A percentile compares a stretch with the other conserved stretches of the same genome.
Conservation (phyloP, 495 filamentous ascomycete species). For the Cudoniella acicularis region DNA sequence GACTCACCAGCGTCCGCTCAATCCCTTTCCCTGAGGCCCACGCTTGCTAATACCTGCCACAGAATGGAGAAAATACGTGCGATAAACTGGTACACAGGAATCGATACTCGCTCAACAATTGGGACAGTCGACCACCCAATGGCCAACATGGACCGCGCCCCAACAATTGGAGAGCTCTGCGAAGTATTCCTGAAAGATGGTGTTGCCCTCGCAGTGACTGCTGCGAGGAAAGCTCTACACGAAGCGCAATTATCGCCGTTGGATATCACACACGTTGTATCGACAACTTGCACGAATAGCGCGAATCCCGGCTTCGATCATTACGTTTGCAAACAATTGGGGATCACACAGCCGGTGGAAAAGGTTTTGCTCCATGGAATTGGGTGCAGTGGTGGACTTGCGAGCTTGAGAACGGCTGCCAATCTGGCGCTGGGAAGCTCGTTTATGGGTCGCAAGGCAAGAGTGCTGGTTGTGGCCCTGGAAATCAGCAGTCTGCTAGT, state of each 20-base stretch:
- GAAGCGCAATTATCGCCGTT: slow-evolving; percentile 44
- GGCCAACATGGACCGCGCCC: slow-evolving; percentile 49
- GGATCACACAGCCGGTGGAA: slow-evolving; percentile 45
- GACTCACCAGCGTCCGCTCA: slow-evolving; percentile 44
- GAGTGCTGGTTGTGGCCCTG: slow-evolving; percentile 56
- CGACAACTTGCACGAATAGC: slow-evolving; percentile 64
- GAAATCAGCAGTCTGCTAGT: slow-evolving; percentile 57
- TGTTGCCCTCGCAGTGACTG: slow-evolving; percentile 52
- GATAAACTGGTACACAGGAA: slow-evolving; percentile 62
- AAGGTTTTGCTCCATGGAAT: slow-evolving; percentile 60
- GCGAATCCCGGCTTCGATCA: slow-evolving; percentile 68
- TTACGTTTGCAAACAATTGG: slow-evolving; percentile 52
- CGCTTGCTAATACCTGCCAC: slow-evolving; percentile 7
- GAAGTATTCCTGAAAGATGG: slow-evolving; percentile 53
- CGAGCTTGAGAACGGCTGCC: slow-evolving; percentile 56
- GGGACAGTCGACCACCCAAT: slow-evolving; percentile 52
- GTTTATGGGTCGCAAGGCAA: slow-evolving; percentile 46
- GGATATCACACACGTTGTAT: slow-evolving; percentile 62
- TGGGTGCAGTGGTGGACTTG: slow-evolving; percentile 62
- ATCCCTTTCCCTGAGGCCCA: not conserved
- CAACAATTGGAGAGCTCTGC: slow-evolving; percentile 53
- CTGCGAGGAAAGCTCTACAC: slow-evolving; percentile 54
- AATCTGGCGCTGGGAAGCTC: slow-evolving; percentile 57
- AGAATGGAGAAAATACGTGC: slow-evolving; percentile 56
- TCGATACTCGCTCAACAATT: slow-evolving; percentile 57